Conservation (phyloP, 139 green algal species). For the Zygnema circumcarinatum region DNA sequence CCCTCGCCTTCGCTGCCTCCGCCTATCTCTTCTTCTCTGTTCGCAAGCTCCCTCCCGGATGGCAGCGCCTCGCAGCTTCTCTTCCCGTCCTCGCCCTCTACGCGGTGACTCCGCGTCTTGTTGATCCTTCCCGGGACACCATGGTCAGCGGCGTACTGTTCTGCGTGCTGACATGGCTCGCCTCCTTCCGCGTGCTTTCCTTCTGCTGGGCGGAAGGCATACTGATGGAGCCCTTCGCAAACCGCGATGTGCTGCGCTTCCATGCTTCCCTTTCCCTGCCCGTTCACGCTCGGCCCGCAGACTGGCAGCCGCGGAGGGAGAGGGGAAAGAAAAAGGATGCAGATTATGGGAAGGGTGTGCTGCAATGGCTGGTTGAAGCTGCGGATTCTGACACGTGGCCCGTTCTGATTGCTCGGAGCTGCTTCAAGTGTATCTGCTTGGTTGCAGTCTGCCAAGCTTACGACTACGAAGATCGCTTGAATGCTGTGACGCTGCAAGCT, state of each 20-base stretch:
- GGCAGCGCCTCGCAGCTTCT: not conserved
- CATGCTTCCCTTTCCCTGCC: not conserved
- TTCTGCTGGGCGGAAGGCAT: not conserved
- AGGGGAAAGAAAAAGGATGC: not conserved
- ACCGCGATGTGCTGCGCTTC: not conserved
- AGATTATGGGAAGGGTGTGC: not conserved
- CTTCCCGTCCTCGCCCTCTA: not conserved
- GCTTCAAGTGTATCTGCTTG: not conserved
- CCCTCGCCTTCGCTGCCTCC: not conserved
- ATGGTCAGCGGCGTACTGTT: not conserved
- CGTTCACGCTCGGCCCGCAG: not conserved
- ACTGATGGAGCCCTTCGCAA: not conserved
- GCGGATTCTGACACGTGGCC: not conserved
- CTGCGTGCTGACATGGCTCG: conserved; percentile 20
- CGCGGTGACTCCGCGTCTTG: not conserved
- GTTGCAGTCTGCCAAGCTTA: not conserved
- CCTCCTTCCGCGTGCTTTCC: conserved; percentile 4
- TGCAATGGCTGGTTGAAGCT: not conserved
- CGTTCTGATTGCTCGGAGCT: not conserved
- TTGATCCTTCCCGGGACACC: not conserved
- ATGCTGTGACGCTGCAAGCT: not conserved
- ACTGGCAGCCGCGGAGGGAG: not conserved
- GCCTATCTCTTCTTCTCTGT: not conserved
- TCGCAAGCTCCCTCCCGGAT: not conserved
- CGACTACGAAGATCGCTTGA: not conserved